phyloP scores from a whole-genome alignment of 192 early-diverging fungal genomes.

The Rhizophagus clarus region DNA sequence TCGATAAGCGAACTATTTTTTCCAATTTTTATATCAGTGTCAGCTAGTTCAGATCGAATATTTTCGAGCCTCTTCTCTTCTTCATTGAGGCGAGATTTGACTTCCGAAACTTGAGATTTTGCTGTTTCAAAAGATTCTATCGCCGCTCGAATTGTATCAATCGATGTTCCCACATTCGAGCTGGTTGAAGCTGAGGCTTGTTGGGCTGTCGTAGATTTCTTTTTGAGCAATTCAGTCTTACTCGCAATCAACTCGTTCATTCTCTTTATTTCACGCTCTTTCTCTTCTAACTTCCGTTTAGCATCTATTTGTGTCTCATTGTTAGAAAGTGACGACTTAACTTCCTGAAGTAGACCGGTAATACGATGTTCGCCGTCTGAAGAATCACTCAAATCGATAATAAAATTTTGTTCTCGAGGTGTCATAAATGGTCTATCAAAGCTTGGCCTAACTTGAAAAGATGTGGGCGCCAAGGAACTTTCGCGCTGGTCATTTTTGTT shows the following conservation, averaged over 20 bases:
- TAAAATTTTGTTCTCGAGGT: neutral
- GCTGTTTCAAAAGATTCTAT: neutral
- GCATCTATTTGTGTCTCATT: neutral
- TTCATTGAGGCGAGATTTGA: neutral
- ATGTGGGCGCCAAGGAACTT: neutral
- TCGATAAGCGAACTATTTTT: neutral
- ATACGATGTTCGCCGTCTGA: neutral
- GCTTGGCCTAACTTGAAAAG: neutral
- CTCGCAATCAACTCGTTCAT: slow-evolving; percentile 27
- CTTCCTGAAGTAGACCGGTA: neutral
- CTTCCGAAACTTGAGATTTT: neutral
- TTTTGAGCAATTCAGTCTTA: slow-evolving; percentile 3
- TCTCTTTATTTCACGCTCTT: slow-evolving; percentile 17
- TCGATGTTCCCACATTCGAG: neutral
- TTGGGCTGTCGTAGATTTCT: neutral
- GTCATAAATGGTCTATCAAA: neutral
- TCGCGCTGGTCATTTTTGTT: neutral
- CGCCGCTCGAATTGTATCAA: neutral
- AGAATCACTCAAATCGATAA: slow-evolving; percentile 22
- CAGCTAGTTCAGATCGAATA: neutral
- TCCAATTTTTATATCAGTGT: neutral
- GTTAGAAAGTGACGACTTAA: neutral
- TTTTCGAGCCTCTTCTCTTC: neutral
- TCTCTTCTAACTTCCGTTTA: slow-evolving; percentile 12
- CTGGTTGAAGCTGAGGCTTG: neutral